Evolutionary conservation across 2,329 filamentous ascomycete species (phyloP).

Genomic region (Aspergillus sp.): DNA sequence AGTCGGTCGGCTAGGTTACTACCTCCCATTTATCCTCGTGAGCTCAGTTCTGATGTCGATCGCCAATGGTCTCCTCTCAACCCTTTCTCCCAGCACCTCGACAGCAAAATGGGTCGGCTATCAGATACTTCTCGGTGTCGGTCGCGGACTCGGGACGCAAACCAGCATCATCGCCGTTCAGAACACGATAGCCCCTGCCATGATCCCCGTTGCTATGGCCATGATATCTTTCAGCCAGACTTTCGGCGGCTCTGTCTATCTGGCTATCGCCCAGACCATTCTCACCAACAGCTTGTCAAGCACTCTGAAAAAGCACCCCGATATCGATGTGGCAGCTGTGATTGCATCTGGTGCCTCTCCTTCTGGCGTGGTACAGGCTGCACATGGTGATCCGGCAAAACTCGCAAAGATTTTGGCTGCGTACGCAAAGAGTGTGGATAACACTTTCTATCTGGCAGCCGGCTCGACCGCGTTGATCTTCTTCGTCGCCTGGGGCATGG

Average conservation of each 20-base stretch:
- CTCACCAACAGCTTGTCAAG: slow-evolving; percentile 44
- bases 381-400: slow-evolving; percentile 26
- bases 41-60: slow-evolving; percentile 31
- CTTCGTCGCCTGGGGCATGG: slow-evolving; percentile 23
- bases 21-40: slow-evolving; percentile 31
- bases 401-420: slow-evolving; percentile 31
- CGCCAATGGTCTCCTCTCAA: slow-evolving; percentile 43
- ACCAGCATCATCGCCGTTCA: slow-evolving; percentile 41
- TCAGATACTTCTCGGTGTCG: slow-evolving; percentile 46
- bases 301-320: slow-evolving; percentile 32
- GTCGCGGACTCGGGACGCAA: slow-evolving; percentile 36
- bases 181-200: slow-evolving; percentile 31
- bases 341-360: slow-evolving; percentile 47
- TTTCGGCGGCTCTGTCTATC: slow-evolving; percentile 49
- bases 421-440: slow-evolving; percentile 27
- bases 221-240: slow-evolving; percentile 42
- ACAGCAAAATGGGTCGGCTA: slow-evolving; percentile 48
- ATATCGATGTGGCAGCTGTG: slow-evolving; percentile 32
- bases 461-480: slow-evolving; percentile 16
- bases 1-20: slow-evolving; percentile 34
- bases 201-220: slow-evolving; percentile 42
- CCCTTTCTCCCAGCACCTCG: slow-evolving; percentile 36
- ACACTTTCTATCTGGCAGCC: slow-evolving; percentile 25
- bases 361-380: slow-evolving; percentile 32
- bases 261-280: slow-evolving; percentile 53